Evolutionary conservation across 768 basidiomycete genomes (phyloP).

Genomic region (Pseudohyphozyma bogoriensis): DNA sequence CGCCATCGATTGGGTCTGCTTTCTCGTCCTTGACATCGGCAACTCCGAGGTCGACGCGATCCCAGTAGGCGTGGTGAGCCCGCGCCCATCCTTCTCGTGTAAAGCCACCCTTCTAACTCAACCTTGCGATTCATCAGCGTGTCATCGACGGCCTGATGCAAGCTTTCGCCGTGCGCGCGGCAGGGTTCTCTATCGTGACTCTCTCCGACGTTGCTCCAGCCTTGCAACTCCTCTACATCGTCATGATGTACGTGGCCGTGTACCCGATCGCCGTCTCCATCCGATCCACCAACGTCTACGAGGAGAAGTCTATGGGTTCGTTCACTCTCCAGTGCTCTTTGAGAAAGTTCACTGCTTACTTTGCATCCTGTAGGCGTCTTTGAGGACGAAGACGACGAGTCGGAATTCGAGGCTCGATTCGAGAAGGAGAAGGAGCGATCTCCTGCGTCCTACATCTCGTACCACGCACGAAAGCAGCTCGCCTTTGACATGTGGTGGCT

Average conservation of each 20-base stretch:
- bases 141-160: constrained; percentile 69
- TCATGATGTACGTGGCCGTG: constrained; percentile 62
- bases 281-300: constrained; percentile 64
- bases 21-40: constrained; percentile 78
- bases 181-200: constrained; percentile 72
- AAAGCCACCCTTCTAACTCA: neutral
- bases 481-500: constrained; percentile 99
- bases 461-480: constrained; percentile 75
- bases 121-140: constrained; percentile 35
- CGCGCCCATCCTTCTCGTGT: too few species aligned
- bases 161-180: constrained; percentile 64
- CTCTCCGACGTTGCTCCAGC: constrained; percentile 71
- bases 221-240: constrained; percentile 69
- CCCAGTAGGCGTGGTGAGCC: constrained; percentile 48
- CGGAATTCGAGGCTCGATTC: constrained; percentile 25
- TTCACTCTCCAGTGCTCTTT: neutral
- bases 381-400: constrained; percentile 23
- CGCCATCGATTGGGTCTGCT: constrained; percentile 73
- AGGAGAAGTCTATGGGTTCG: constrained; percentile 48
- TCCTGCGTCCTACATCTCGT: constrained; percentile 30
- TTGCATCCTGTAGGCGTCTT: neutral
- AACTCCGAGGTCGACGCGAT: constrained; percentile 58
- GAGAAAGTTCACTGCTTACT: neutral
- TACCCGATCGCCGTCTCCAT: constrained; percentile 49
- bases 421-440: constrained; percentile 25